Evolutionary conservation across 2,329 filamentous ascomycete species (phyloP).

Genomic region (Fusarium falciforme): DNA sequence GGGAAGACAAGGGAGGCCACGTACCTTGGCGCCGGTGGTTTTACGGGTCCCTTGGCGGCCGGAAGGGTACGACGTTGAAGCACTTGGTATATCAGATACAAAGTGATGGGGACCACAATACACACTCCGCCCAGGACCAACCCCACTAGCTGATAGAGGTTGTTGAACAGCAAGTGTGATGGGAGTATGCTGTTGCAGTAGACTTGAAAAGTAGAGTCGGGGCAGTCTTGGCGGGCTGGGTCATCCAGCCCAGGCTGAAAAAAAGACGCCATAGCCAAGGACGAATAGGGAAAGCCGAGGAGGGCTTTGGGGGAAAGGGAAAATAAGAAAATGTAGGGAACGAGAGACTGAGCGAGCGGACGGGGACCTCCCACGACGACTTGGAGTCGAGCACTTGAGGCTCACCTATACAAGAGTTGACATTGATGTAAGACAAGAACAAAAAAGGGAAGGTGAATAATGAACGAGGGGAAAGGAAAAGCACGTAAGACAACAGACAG

Average conservation of each 20-base stretch:
- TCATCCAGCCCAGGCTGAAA: neutral
- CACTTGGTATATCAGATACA: neutral
- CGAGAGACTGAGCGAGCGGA: neutral
- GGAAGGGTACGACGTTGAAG: neutral
- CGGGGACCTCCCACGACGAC: neutral
- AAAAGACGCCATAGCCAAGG: neutral
- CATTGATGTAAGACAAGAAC: neutral
- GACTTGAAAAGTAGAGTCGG: neutral
- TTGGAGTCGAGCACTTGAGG: neutral
- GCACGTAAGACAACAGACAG: neutral
- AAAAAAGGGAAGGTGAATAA: neutral
- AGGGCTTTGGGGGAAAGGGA: neutral
- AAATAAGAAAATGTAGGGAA: neutral
- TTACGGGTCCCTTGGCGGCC: neutral
- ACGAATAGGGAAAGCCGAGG: neutral
- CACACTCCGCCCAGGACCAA: neutral
- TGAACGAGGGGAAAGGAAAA: neutral
- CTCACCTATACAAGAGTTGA: neutral
- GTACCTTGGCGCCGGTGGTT: neutral
- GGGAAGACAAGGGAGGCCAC: neutral
- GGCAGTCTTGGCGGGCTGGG: neutral
- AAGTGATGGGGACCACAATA: neutral
- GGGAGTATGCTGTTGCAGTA: neutral
- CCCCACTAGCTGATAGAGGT: neutral
- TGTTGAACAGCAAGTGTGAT: neutral